Conservation (phyloP, 805 yeast species). For the Candida maris region DNA sequence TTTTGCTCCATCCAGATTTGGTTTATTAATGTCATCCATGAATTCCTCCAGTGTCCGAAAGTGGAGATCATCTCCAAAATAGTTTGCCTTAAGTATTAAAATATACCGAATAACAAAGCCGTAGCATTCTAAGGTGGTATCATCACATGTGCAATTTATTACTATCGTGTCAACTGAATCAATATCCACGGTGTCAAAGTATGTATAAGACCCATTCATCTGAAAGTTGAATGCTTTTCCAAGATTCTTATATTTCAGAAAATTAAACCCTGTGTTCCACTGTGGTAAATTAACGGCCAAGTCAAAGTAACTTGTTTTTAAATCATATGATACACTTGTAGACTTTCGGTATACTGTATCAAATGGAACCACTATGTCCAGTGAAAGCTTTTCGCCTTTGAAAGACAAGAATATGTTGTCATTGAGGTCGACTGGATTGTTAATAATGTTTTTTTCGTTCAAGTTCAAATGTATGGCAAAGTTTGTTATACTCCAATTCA, state of each 20-base stretch:
- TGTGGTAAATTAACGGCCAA: constrained; percentile 75
- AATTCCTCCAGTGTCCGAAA: constrained; percentile 88
- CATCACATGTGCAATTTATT: constrained; percentile 61
- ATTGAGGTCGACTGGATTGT: constrained; percentile 79
- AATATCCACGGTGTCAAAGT: constrained; percentile 53
- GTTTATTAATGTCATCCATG: constrained; percentile 29
- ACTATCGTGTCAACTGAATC: constrained; percentile 67
- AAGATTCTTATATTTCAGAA: constrained; percentile 55
- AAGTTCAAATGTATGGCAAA: constrained; percentile 70
- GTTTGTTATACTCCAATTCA: constrained; percentile 56
- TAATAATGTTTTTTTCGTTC: constrained; percentile 83
- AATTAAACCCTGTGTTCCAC: constrained; percentile 84
- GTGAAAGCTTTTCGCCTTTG: constrained; percentile 54
- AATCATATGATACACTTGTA: constrained; percentile 46
- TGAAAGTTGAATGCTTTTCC: constrained; percentile 66
- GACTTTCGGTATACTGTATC: constrained; percentile 49
- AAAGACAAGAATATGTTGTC: constrained; percentile 77
- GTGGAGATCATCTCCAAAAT: constrained; percentile 81
- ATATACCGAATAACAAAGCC: constrained; percentile 78
- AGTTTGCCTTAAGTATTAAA: constrained; percentile 76
- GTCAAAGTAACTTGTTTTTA: constrained; percentile 57
- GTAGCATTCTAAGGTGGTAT: constrained; percentile 65
- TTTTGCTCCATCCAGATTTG: not conserved
- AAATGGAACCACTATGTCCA: constrained; percentile 56
- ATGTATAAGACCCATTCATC: constrained; percentile 64